Conservation (phyloP, 257 asterid species). For the Lithospermum erythrorhizon region DNA sequence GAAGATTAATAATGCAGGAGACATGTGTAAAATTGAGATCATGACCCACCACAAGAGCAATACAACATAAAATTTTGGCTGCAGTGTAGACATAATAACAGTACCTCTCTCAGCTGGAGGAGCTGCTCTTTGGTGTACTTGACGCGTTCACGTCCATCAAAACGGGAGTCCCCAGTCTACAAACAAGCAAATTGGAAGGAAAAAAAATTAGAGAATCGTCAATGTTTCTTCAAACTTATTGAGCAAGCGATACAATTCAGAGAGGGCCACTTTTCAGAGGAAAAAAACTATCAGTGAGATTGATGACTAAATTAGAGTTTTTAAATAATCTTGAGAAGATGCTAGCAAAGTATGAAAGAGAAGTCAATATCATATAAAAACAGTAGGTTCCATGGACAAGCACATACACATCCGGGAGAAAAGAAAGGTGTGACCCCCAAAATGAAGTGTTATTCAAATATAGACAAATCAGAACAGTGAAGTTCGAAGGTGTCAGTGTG, state of each 20-base stretch:
- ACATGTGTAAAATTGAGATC: neutral
- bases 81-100: neutral
- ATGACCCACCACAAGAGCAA: neutral
- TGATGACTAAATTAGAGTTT: too few species aligned
- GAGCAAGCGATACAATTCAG: neutral
- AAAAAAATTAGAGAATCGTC: constrained; percentile 6
- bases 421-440: neutral
- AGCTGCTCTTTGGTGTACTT: constrained; percentile 65
- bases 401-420: too few species aligned
- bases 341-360: neutral
- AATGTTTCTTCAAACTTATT: neutral
- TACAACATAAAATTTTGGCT: neutral
- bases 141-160: constrained; percentile 61
- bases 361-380: neutral
- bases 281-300: too few species aligned
- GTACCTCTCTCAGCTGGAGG: constrained; percentile 77
- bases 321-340: neutral
- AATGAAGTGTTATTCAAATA: too few species aligned
- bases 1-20: neutral
- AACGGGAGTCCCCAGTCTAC: constrained; percentile 73
- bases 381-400: neutral
- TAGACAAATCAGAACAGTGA: too few species aligned
- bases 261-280: neutral
- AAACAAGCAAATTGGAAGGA: constrained; percentile 1
- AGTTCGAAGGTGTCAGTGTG: too few species aligned